Evolutionary conservation across 257 asterid species (phyloP).

Genomic region (Agastache rugosa): DNA sequence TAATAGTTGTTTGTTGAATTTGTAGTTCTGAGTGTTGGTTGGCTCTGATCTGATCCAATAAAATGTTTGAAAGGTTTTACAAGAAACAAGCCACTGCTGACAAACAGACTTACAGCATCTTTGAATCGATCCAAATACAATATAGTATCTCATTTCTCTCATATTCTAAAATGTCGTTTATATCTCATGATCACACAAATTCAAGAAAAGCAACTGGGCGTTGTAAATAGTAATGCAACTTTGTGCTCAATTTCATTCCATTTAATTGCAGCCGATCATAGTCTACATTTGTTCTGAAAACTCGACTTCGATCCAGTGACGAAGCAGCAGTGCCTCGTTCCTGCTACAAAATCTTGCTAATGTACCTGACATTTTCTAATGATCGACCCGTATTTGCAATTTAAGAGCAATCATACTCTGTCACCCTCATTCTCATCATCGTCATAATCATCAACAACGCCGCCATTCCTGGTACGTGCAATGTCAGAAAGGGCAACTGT

Average conservation of each 20-base stretch:
- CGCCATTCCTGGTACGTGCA: neutral
- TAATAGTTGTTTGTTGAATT: neutral
- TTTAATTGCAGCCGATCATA: neutral
- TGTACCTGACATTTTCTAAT: conserved; percentile 16
- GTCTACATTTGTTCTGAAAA: conserved; percentile 8
- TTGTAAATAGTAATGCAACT: neutral
- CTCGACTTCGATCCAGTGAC: neutral
- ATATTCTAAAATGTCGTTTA: neutral
- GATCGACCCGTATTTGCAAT: conserved; percentile 16
- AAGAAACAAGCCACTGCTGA: neutral
- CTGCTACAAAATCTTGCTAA: conserved; percentile 18
- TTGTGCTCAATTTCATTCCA: neutral
- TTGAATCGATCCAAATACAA: neutral
- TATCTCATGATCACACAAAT: neutral
- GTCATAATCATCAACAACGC: neutral
- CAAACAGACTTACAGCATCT: neutral
- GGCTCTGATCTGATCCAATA: neutral
- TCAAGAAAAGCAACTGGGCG: neutral
- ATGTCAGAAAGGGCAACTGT: neutral
- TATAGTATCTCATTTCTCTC: neutral
- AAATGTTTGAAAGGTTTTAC: neutral
- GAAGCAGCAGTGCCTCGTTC: neutral
- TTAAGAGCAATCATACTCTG: neutral
- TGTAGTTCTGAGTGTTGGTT: neutral
- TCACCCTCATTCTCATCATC: neutral